A percentile compares a stretch with the other conserved stretches of the same genome.
Conservation (phyloP, 805 yeast species). For the Starmera caribaea region DNA sequence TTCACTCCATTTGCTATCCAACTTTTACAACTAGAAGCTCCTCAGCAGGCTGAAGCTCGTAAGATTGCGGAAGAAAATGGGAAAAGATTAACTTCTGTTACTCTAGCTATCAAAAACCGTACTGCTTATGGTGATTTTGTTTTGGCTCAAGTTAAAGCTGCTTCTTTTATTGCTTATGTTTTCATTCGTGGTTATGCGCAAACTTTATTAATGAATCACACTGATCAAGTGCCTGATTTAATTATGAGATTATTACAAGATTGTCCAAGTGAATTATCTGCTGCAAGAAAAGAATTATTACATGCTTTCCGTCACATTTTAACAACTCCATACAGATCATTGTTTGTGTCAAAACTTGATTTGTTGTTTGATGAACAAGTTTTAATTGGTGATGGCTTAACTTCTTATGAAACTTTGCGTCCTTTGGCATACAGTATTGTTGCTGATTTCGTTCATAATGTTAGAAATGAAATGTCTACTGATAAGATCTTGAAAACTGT, state of each 20-base stretch:
- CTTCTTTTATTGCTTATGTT: constrained; percentile 88
- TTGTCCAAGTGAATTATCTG: constrained; percentile 88
- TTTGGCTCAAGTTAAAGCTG: constrained; percentile 90
- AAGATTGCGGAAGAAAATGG: constrained; percentile 45
- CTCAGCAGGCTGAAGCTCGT: constrained; percentile 65
- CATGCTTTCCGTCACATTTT: constrained; percentile 95
- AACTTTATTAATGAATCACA: constrained; percentile 45
- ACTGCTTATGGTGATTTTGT: constrained; percentile 81
- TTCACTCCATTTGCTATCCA: constrained; percentile 78
- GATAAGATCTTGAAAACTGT: constrained; percentile 86
- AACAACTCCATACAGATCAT: constrained; percentile 74
- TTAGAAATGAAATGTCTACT: constrained; percentile 71
- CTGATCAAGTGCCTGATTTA: constrained; percentile 71
- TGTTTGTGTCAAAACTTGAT: constrained; percentile 81
- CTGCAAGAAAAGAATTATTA: constrained; percentile 83
- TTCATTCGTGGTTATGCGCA: constrained; percentile 77
- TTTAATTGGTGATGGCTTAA: constrained; percentile 85
- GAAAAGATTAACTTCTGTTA: constrained; percentile 55
- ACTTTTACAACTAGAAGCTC: constrained; percentile 68
- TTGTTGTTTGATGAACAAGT: constrained; percentile 79
- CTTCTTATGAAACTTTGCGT: constrained; percentile 80
- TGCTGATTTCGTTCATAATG: constrained; percentile 92
- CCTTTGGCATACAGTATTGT: constrained; percentile 93
- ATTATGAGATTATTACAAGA: constrained; percentile 82
- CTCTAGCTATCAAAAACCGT: constrained; percentile 68